Percentiles rank a stretch among this genome's conserved stretches.
Evolutionary conservation across 2,329 filamentous ascomycete genomes (phyloP).

Genomic region (Epichloe baconii): DNA sequence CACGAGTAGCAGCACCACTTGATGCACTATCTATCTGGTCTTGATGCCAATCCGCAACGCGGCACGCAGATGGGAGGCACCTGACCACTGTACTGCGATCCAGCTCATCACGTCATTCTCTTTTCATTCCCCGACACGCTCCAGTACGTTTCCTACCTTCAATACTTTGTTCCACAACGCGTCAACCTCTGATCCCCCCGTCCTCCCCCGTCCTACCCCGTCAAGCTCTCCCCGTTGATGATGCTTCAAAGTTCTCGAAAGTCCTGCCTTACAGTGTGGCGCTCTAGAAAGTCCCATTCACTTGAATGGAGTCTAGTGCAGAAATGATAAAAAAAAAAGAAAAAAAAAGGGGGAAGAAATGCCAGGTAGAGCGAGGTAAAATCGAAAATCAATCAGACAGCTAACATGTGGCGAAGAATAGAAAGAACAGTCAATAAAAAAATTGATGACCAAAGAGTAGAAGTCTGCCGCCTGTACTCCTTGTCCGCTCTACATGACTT

Average conservation of each 20-base stretch:
- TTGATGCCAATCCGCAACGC: conserved; percentile 3
- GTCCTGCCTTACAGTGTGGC: background rate
- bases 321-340: background rate
- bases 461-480: conserved; percentile 25
- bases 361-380: conserved; percentile 6
- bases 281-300: conserved; percentile 15
- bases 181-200: background rate
- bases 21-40: conserved; percentile 3
- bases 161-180: background rate
- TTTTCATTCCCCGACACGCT: conserved; percentile 1
- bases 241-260: background rate
- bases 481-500: conserved; percentile 30
- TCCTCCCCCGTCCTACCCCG: background rate
- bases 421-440: conserved; percentile 10
- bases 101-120: background rate
- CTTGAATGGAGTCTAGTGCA: conserved; percentile 21
- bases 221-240: background rate
- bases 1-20: conserved; percentile 6
- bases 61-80: background rate
- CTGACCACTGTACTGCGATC: background rate
- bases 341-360: conserved; percentile 12
- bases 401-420: background rate
- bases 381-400: background rate
- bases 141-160: background rate
- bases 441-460: conserved; percentile 10